Conservation (phyloP, 1,284 basidiomycete species). For the Marasmius tenuissimus region DNA sequence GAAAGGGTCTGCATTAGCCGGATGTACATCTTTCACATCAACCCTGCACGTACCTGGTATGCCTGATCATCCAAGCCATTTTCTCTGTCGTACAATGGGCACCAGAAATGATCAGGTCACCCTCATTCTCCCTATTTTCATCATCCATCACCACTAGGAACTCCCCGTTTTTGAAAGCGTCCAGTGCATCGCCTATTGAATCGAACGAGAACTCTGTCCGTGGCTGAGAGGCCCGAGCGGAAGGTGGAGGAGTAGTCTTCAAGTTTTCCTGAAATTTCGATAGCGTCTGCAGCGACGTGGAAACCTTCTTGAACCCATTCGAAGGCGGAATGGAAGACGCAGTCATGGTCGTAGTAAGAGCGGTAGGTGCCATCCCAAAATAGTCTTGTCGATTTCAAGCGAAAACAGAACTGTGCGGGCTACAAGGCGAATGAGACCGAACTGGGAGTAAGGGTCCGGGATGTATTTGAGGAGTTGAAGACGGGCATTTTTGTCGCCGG, state of each 20-base stretch:
- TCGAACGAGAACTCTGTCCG: conserved; percentile 58
- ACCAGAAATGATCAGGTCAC: conserved; percentile 88
- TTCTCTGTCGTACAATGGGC: conserved; percentile 86
- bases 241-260: neutral
- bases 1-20: conserved; percentile 2
- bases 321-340: neutral
- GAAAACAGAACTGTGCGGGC: neutral
- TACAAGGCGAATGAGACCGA: too few species aligned
- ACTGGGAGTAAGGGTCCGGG: too few species aligned
- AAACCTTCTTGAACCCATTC: conserved; percentile 4
- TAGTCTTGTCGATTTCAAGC: neutral
- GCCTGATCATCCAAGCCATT: conserved; percentile 99
- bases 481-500: too few species aligned
- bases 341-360: neutral
- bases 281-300: neutral
- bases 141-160: conserved; percentile 97
- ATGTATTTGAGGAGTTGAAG: too few species aligned
- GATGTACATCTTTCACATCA: neutral
- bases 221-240: neutral
- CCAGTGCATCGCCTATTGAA: conserved; percentile 77
- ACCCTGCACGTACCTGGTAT: conserved; percentile 73
- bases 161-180: conserved; percentile 79
- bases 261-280: neutral
- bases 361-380: neutral
- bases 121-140: conserved; percentile 91